Conservation (phyloP, 1,284 basidiomycete species). For the Tilletia caries region DNA sequence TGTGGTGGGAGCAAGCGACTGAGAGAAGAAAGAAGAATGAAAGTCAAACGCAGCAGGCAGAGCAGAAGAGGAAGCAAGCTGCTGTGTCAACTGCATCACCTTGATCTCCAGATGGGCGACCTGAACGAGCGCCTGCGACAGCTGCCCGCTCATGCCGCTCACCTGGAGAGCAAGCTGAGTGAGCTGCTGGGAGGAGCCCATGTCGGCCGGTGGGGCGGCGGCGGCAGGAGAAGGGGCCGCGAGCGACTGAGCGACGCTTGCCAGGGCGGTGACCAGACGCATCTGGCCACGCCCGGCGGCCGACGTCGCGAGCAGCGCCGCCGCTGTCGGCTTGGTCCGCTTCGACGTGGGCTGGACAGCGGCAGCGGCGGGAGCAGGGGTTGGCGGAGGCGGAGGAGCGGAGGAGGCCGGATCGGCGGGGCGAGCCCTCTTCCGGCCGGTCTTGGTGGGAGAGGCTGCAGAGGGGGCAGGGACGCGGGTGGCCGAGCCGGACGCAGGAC, state of each 20-base stretch:
- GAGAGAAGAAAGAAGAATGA: no score
- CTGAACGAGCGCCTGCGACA: background rate
- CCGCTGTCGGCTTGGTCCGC: background rate
- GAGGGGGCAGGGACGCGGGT: background rate
- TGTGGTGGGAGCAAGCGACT: no score
- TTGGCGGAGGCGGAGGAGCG: background rate
- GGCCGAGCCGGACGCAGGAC: background rate
- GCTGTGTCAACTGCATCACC: background rate
- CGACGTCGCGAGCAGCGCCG: background rate
- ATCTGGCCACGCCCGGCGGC: background rate
- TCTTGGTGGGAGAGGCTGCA: background rate
- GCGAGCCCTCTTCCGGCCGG: background rate
- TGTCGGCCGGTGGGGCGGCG: background rate
- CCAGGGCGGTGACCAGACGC: background rate
- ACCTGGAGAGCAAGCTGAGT: background rate
- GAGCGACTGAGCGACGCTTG: background rate
- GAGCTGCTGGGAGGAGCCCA: background rate
- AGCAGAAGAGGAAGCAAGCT: background rate
- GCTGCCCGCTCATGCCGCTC: background rate
- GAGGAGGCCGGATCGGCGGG: background rate
- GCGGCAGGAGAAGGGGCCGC: background rate
- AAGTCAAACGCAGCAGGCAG: no score
- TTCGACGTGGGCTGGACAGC: background rate
- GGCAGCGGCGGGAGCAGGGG: background rate
- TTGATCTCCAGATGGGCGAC: background rate